phyloP scores from a whole-genome alignment of 805 yeast genomes.

The Zygoascus ofunaensis region DNA sequence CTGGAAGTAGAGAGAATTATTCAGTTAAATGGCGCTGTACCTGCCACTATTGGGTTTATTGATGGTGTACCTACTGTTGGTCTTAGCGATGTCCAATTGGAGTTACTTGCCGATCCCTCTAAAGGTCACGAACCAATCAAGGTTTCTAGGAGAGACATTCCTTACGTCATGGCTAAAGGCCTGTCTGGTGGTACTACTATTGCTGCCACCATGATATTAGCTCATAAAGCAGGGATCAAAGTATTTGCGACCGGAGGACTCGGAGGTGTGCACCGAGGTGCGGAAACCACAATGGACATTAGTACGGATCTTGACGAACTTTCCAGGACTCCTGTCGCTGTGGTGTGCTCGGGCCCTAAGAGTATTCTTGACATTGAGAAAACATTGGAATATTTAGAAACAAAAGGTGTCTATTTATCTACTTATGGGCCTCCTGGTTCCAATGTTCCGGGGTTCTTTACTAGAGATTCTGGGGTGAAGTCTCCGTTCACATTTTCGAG shows the following conservation, averaged over 20 bases:
- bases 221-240: conserved; percentile 64
- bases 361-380: conserved; percentile 70
- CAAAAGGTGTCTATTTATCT: conserved; percentile 82
- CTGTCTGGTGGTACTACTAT: conserved; percentile 85
- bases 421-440: conserved; percentile 49
- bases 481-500: conserved; percentile 59
- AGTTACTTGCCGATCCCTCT: conserved; percentile 37
- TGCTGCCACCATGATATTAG: conserved; percentile 78
- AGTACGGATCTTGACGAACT: conserved; percentile 84
- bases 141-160: conserved; percentile 73
- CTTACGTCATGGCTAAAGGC: conserved; percentile 53
- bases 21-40: conserved; percentile 56
- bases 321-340: conserved; percentile 74
- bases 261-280: conserved; percentile 85
- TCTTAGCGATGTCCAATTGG: conserved; percentile 39
- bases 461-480: conserved; percentile 60
- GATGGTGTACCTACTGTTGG: conserved; percentile 70
- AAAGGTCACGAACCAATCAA: conserved; percentile 35
- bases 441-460: conserved; percentile 72
- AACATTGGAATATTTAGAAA: conserved; percentile 80
- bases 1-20: conserved; percentile 51
- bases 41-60: conserved; percentile 78
- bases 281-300: conserved; percentile 65
- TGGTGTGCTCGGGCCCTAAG: conserved; percentile 90
- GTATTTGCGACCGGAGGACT: conserved; percentile 91